Base-by-base conservation (phyloP, 1,284 basidiomycete species). In the Microstroma glucosiphilum region DNA sequence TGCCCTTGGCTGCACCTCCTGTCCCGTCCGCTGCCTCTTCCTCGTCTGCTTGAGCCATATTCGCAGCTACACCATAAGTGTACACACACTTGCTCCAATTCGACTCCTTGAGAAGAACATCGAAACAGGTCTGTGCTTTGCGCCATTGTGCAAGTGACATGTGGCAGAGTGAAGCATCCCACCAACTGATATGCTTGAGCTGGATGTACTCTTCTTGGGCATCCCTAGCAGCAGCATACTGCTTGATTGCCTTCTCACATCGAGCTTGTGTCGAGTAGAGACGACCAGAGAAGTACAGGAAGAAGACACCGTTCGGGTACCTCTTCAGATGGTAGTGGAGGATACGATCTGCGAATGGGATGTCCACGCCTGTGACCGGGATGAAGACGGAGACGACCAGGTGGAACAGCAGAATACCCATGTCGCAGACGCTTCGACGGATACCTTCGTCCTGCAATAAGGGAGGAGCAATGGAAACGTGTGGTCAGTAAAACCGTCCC, bases 81-180 rank as follows among this genome's bases (percentile, higher is more conserved):
- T 79, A 79, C 6, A 79, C 73, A 7, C 75, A 75, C 51, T 77
- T 78, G 55, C 71, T 74, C 77, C 77, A 79, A 63, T 79, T 79
- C 62, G 72, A 73, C 58, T 78, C 75, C 21, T 70, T 63, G 25
- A 70, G 68, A 6, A 79, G 63, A 37, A 76, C 66, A 17, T 61
- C 46, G 49, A 77, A 76, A 54, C 71, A 70, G 15, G 65, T 63
- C 58, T 71, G 61, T 0, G 76, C 72, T 19, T 69, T 64, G 40
- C 64, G 55, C 74, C 74, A 79, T 41, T 72, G 57, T 43, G 61
- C 60, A 4, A 79, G 65, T 40, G 72, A 72, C 69, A 79, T 74
- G 64, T 67, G 61, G 67, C 77, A 79, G 12, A 79, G 72, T 21
- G 70, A 56, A 49, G 76, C 70, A 62, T 79, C 77, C 77, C 77